Base-by-base conservation (phyloP, 2,329 filamentous ascomycete species). In the Aschersonia sp. region DNA sequence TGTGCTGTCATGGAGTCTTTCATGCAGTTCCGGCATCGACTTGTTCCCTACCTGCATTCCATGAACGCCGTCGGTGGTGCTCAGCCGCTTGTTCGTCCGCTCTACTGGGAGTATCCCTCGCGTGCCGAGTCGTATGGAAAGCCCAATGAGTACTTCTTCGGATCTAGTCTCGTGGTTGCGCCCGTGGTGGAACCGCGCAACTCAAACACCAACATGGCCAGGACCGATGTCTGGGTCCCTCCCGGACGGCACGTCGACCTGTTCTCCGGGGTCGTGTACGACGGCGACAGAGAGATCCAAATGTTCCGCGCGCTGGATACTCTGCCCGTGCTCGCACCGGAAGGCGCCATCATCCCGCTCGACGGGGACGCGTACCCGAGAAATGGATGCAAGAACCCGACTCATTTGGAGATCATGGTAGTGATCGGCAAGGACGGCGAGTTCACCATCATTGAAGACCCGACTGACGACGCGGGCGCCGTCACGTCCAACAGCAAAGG, bases 81-180 rank as follows among this genome's bases (percentile, higher is more conserved):
- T 44, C 65, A 74, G 45, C 77, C 77, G 0, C 59, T 82, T 2
- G 61, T 81, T 1, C 73, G 76, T 55, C 78, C 78, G 0, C 66
- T 82, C 63, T 82, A 82, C 62, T 82, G 78, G 78, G 66, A 68
- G 42, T 73, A 74, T 51, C 72, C 74, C 0, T 63, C 68, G 1
- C 55, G 57, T 0, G 67, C 74, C 1, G 70, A 73, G 48, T 75
- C 78, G 0, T 82, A 82, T 58, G 55, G 59, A 1, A 66, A 74
- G 0, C 71, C 70, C 0, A 82, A 79, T 51, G 67, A 80, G 56
- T 82, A 73, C 57, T 70, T 70, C 54, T 81, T 82, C 52, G 78
- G 78, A 2, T 67, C 69, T 0, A 64, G 73, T 30, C 57, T 82
- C 5, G 59, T 82, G 4, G 73, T 80, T 0, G 68, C 68, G 0